Evolutionary conservation across 129 eudicot species (phyloP), one percentile per base, ranked within the genome.

Genomic region (Calendula officinalis): DNA sequence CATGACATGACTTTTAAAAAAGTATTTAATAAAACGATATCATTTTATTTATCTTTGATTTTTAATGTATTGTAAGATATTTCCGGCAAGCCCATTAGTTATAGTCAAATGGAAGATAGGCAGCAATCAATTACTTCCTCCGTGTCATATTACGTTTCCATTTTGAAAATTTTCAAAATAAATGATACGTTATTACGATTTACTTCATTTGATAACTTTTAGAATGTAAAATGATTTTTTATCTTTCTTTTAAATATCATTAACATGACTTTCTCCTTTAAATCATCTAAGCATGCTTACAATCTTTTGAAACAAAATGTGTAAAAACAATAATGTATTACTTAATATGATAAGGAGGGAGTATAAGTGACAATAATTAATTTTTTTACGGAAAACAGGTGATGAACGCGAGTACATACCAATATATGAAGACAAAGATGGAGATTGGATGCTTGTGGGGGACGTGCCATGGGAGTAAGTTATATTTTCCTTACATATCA

Each of bases 341-440:
- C 30, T 22, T 22, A 22, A 57, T 13, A 7, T 35, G 46, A 5
- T n/a, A 32, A 36, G 13, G 15, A 52, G 4, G 8, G 6, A 8
- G 8, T 6, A 36, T 57, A 5, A 3, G 1, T 35, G 0, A 22
- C 2, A 22, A 22, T 22, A 22, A 22, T 22, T 22, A 22, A 2
- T 35, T 36, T 57, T 8, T 37, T 1, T 35, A 34, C 6, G n/a
- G 1, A 6, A 27, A 52, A 57, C 36, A 57, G 63, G 46, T 36
- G 63, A 57, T 13, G 63, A 57, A n/a, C 15, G 63, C 6, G 63
- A 57, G 33, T 57, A 57, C 63, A 57, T 27, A 36, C 63, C 63
- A 57, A 57, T 57, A 57, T 57, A 57, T 37, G 63, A 57, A 57
- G 63, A 57, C 63, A 57, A 57, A 22, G 30, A 22, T 22, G 30